Percentiles rank a stretch among this genome's conserved stretches.
These are phyloP conservation scores for Barnettozyma siamensis DNA, from an alignment of 805 yeast genomes.

Conservation along the genomic window DNA sequence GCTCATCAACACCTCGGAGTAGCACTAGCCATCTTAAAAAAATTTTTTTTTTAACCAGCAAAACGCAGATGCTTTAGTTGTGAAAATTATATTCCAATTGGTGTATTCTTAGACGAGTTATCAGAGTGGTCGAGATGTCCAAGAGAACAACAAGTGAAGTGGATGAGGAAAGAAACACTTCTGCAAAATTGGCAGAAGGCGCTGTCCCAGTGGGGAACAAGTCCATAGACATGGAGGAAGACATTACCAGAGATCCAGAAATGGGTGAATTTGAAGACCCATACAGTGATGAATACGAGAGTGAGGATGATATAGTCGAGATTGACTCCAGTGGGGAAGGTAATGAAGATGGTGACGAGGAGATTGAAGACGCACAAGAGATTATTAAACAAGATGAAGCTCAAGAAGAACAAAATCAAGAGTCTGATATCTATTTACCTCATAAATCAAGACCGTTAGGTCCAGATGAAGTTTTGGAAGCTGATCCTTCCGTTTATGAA, in stretches of 20 bases:
- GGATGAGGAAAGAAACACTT: conserved; percentile 22
- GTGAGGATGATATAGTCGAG: conserved; percentile 85
- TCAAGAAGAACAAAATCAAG: conserved; percentile 32
- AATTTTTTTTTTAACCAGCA: conserved; percentile 4
- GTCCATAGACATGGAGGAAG: conserved; percentile 25
- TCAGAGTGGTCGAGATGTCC: conserved; percentile 17
- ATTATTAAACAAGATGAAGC: conserved; percentile 32
- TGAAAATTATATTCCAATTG: too few relatives aligned
- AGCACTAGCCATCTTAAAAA: too few relatives aligned
- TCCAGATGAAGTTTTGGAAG: conserved; percentile 92
- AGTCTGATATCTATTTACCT: conserved; percentile 67
- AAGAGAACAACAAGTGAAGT: conserved; percentile 20
- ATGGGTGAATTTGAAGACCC: conserved; percentile 87
- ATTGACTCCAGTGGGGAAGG: conserved; percentile 57
- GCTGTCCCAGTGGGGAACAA: conserved; percentile 17
- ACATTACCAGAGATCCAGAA: conserved; percentile 30
- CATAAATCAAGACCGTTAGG: conserved; percentile 87
- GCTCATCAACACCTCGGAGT: conserved; percentile 1
- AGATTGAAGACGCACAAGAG: conserved; percentile 28
- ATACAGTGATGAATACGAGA: conserved; percentile 87
- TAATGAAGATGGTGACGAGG: conserved; percentile 33
- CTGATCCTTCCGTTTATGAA: conserved; percentile 93
- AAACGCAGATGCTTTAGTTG: too few relatives aligned
- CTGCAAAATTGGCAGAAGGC: conserved; percentile 15
- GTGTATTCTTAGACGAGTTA: too few relatives aligned